phyloP scores from a whole-genome alignment of 2,329 filamentous ascomycete species.

The Zymoseptoria tritici region DNA sequence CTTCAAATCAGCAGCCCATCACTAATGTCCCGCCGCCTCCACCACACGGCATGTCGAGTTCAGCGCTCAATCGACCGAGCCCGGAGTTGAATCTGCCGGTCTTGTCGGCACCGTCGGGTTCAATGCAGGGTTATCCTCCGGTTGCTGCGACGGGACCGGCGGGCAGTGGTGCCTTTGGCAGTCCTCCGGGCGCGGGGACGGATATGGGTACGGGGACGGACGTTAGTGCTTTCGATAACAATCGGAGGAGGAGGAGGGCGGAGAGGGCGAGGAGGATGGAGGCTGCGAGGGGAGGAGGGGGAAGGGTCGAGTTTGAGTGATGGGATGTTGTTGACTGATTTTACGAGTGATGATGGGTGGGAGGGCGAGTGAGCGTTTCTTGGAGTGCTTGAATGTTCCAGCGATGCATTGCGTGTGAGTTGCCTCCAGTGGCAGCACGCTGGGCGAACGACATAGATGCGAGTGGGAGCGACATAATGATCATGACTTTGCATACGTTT shows the following conservation, averaged over 20 bases:
- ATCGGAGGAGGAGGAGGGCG: conserved; percentile 46
- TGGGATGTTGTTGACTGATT: not conserved
- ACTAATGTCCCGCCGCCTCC: conserved; percentile 26
- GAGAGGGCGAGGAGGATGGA: conserved; percentile 40
- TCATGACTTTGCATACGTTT: not conserved
- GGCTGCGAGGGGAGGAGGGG: conserved; percentile 28
- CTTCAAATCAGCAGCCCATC: conserved; percentile 26
- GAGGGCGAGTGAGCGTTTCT: not conserved
- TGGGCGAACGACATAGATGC: not conserved
- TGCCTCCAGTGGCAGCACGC: not conserved
- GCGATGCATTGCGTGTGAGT: not conserved
- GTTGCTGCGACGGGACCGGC: conserved; percentile 16
- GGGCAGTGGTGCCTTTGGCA: conserved; percentile 21
- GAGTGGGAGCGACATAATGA: not conserved
- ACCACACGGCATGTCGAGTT: conserved; percentile 20
- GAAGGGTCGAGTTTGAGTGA: conserved; percentile 44
- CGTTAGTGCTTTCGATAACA: conserved; percentile 45
- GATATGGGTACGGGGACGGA: conserved; percentile 33
- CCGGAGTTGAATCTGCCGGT: conserved; percentile 26
- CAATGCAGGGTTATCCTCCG: not conserved
- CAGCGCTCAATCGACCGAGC: conserved; percentile 14
- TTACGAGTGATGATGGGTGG: not conserved
- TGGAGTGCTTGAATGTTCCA: not conserved
- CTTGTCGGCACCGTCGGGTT: conserved; percentile 8
- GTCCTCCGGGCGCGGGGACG: conserved; percentile 31